phyloP scores from a whole-genome alignment of 2,329 filamentous ascomycete species.

The Tolypocladium amazonense region DNA sequence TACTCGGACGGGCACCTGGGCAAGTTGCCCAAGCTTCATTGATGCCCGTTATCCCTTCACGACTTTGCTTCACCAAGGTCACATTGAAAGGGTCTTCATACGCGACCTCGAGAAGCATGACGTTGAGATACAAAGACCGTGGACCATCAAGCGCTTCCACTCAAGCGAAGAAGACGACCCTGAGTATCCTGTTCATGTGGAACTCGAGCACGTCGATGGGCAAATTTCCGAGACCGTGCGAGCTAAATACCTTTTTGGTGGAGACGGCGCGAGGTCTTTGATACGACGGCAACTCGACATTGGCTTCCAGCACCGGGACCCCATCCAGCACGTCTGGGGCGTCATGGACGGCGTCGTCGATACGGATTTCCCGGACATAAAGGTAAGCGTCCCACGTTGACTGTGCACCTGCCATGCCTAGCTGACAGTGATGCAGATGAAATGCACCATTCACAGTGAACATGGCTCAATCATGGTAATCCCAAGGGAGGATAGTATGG shows the following conservation, averaged over 20 bases:
- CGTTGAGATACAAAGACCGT: conserved; percentile 50
- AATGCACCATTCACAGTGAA: conserved; percentile 65
- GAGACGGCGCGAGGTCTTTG: conserved; percentile 59
- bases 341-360: conserved; percentile 65
- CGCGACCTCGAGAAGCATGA: conserved; percentile 53
- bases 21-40: conserved; percentile 78
- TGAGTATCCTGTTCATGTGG: conserved; percentile 71
- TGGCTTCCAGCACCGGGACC: conserved; percentile 59
- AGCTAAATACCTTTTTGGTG: conserved; percentile 61
- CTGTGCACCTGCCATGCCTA: neutral
- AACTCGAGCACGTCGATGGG: conserved; percentile 67
- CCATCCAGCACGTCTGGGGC: conserved; percentile 62
- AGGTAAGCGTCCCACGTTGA: conserved; percentile 28
- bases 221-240: conserved; percentile 54
- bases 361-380: conserved; percentile 69
- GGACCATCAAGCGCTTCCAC: conserved; percentile 51
- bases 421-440: conserved; percentile 48
- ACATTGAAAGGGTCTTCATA: conserved; percentile 62
- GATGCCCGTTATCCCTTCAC: conserved; percentile 63
- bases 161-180: conserved; percentile 44
- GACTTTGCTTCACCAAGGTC: conserved; percentile 59
- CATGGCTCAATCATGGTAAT: conserved; percentile 74
- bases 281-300: conserved; percentile 57
- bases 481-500: conserved; percentile 58
- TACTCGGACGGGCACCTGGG: conserved; percentile 62